These are phyloP conservation scores for Coniferiporia sulphurascens DNA, from an alignment of 1,284 basidiomycete genomes.

Conservation along the genomic window DNA sequence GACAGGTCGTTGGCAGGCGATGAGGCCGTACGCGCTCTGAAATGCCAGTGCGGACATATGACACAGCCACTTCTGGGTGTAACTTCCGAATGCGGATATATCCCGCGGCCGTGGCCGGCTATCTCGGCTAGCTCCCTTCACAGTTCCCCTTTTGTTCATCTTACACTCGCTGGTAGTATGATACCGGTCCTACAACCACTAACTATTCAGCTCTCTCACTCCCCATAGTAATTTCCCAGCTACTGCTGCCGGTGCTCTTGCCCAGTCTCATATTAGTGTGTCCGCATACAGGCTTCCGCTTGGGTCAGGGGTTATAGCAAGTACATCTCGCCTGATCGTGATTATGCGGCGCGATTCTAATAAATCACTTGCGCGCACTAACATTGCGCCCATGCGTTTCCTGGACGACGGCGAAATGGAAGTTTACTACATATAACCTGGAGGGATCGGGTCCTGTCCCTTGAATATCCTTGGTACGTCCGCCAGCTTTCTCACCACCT, in stretches of 20 bases:
- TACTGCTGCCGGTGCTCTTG: too few relatives aligned
- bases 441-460: too few relatives aligned
- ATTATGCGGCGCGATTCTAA: neutral
- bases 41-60: neutral
- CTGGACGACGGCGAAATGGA: slow-evolving; percentile 5
- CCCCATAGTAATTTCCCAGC: too few relatives aligned
- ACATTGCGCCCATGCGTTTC: neutral
- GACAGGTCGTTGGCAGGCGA: neutral
- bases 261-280: too few relatives aligned
- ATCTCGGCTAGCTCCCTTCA: neutral
- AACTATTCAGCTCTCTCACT: too few relatives aligned
- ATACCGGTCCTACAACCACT: neutral
- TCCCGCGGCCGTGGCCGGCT: neutral
- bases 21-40: neutral
- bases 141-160: neutral
- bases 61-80: neutral
- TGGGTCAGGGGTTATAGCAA: neutral
- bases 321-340: neutral
- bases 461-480: too few relatives aligned
- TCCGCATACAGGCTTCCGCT: too few relatives aligned
- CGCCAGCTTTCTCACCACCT: too few relatives aligned
- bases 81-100: neutral
- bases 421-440: neutral
- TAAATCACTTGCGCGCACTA: neutral
- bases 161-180: neutral